phyloP scores from a whole-genome alignment of 257 asterid genomes.

The Leptodermis oblonga region DNA sequence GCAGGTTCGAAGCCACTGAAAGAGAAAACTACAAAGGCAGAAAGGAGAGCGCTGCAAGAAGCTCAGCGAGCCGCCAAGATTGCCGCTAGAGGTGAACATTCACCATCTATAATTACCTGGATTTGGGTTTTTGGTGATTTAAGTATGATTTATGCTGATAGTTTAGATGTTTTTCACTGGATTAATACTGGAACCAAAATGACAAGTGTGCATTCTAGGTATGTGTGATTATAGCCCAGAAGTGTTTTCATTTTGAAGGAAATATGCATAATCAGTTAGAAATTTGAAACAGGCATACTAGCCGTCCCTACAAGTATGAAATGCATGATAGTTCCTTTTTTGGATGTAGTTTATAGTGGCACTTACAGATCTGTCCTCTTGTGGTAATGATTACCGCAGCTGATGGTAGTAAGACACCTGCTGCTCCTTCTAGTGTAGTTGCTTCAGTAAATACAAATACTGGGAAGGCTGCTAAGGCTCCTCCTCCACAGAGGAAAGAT shows the following conservation, averaged over 20 bases:
- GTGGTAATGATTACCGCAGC: constrained; percentile 32
- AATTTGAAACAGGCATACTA: background rate
- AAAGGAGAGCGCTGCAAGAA: constrained; percentile 92
- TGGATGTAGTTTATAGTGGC: background rate
- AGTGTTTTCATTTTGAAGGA: background rate
- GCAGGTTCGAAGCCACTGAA: constrained; percentile 48
- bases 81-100: constrained; percentile 60
- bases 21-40: constrained; percentile 87
- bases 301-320: background rate
- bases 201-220: background rate
- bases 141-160: background rate
- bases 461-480: constrained; percentile 50
- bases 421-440: constrained; percentile 40
- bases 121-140: background rate
- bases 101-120: background rate
- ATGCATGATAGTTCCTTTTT: background rate
- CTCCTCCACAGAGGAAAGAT: constrained; percentile 57
- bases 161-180: background rate
- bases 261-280: background rate
- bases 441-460: constrained; percentile 43
- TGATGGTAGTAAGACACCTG: constrained; percentile 49
- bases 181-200: background rate
- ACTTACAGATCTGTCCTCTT: background rate
- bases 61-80: constrained; percentile 94
- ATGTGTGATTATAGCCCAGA: background rate